A percentile compares a stretch with the other conserved stretches of the same genome.
These are phyloP conservation scores for Boechera stricta DNA, from an alignment of 345 rosid species.

Conservation along the genomic window DNA sequence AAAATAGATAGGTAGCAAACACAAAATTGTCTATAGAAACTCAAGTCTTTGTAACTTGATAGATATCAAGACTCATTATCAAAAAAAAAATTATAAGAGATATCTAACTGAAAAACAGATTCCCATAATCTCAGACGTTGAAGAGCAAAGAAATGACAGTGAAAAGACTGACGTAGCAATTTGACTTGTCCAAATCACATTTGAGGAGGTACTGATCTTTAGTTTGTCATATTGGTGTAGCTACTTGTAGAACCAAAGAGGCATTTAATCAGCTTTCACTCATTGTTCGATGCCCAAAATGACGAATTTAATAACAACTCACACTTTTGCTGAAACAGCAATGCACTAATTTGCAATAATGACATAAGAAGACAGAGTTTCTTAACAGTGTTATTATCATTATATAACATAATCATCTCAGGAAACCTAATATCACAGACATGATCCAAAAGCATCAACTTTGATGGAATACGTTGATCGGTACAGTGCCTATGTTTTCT, in stretches of 20 bases:
- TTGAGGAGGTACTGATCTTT: background rate
- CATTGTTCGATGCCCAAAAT: background rate
- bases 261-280: background rate
- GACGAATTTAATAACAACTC: background rate
- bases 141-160: background rate
- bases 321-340: background rate
- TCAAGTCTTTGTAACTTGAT: slow-evolving; percentile 18
- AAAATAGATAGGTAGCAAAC: slow-evolving; percentile 37
- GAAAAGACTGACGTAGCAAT: background rate
- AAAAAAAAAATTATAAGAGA: background rate
- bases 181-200: background rate
- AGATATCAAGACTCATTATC: background rate
- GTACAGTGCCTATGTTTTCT: background rate
- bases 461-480: background rate
- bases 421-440: slow-evolving; percentile 22
- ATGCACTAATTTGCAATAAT: slow-evolving; percentile 1
- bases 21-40: slow-evolving; percentile 22
- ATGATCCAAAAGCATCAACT: slow-evolving; percentile 16
- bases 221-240: background rate
- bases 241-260: background rate
- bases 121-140: background rate
- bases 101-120: background rate
- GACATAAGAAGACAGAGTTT: slow-evolving; percentile 9
- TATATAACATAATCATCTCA: slow-evolving; percentile 16
- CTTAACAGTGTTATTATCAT: slow-evolving; percentile 13